Percentiles rank a stretch among this genome's conserved stretches.
These are phyloP conservation scores for Calcarisporium arbuscula DNA, from an alignment of 2,329 filamentous ascomycete genomes.

Conservation along the genomic window DNA sequence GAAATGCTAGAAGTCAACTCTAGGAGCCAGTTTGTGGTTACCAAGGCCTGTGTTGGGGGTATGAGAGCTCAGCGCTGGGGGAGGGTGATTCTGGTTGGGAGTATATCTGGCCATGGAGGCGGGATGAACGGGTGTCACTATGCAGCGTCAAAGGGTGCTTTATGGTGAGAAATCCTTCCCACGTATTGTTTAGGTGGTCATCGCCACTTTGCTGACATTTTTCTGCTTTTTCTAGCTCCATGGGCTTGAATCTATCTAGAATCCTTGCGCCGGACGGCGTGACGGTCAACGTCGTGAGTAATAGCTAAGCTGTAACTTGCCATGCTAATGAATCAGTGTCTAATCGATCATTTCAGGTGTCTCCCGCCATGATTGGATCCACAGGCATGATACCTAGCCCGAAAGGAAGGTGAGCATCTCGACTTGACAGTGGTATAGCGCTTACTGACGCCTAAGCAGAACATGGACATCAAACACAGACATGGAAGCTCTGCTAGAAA, in stretches of 20 bases:
- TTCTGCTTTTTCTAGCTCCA: too few relatives aligned
- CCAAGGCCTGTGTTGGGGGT: constrained; percentile 21
- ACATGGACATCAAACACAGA: constrained; percentile 23
- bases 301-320: neutral
- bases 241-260: constrained; percentile 27
- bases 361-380: constrained; percentile 28
- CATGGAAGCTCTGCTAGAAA: constrained; percentile 20
- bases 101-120: constrained; percentile 22
- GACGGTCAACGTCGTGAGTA: constrained; percentile 27
- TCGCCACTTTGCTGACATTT: constrained; percentile 7
- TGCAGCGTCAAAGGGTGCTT: constrained; percentile 26
- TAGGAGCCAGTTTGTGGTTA: constrained; percentile 27
- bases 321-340: too few relatives aligned
- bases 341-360: constrained; percentile 22
- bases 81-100: too few relatives aligned
- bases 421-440: too few relatives aligned
- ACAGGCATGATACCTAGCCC: constrained; percentile 29
- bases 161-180: constrained; percentile 10
- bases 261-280: constrained; percentile 24
- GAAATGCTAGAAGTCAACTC: constrained; percentile 27
- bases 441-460: neutral
- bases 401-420: constrained; percentile 17
- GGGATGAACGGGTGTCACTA: constrained; percentile 29
- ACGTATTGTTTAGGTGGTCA: neutral
- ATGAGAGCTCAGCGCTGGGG: constrained; percentile 25